These are phyloP conservation scores for Pseudomonodictys pantanalensis DNA, from an alignment of 495 filamentous ascomycete species.

Conservation along the genomic window DNA sequence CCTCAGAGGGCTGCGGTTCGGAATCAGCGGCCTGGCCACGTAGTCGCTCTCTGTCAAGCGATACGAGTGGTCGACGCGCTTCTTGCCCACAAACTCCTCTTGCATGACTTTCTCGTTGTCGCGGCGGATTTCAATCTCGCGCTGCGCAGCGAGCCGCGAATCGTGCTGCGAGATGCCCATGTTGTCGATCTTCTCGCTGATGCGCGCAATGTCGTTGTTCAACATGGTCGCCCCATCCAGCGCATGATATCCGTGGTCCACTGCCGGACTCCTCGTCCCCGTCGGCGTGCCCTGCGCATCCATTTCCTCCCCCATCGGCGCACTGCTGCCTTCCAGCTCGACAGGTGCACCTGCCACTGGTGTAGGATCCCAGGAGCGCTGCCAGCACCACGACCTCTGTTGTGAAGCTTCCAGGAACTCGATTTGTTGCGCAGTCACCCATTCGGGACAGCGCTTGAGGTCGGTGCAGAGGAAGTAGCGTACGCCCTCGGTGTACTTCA, in stretches of 20 bases:
- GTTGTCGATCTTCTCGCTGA: slow-evolving; percentile 29
- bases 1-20: slow-evolving; percentile 14
- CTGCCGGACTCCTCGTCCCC: not conserved
- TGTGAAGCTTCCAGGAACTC: slow-evolving; percentile 26
- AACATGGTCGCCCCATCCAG: slow-evolving; percentile 26
- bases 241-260: not conserved
- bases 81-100: slow-evolving; percentile 14
- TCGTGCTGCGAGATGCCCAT: slow-evolving; percentile 3
- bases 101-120: slow-evolving; percentile 31
- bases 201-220: slow-evolving; percentile 22
- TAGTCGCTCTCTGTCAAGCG: slow-evolving; percentile 24
- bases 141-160: not conserved
- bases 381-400: slow-evolving; percentile 28
- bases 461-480: slow-evolving; percentile 59
- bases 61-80: slow-evolving; percentile 17
- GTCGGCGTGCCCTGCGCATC: not conserved
- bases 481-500: slow-evolving; percentile 58
- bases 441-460: slow-evolving; percentile 28
- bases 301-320: slow-evolving; percentile 5
- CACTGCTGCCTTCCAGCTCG: slow-evolving; percentile 17
- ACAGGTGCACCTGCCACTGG: not conserved
- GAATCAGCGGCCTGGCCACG: slow-evolving; percentile 1
- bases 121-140: slow-evolving; percentile 1
- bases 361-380: slow-evolving; percentile 17
- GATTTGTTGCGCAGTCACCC: slow-evolving; percentile 23